These are phyloP conservation scores for Fagus crenata DNA, from an alignment of 306 rosid species.

Conservation along the genomic window DNA sequence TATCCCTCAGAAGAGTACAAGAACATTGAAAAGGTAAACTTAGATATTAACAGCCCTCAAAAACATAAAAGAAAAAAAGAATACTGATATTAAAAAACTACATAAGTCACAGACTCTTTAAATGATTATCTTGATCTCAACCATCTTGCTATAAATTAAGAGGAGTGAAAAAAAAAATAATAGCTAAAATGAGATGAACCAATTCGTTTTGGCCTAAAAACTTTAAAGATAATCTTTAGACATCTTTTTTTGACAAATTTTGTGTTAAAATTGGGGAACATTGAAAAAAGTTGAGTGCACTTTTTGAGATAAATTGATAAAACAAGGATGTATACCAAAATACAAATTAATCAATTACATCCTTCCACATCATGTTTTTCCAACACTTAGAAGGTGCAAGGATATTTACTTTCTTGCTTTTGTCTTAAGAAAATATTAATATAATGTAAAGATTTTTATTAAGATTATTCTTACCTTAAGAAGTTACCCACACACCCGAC, in stretches of 20 bases:
- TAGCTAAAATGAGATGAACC: neutral
- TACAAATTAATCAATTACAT: neutral
- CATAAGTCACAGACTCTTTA: neutral
- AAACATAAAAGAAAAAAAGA: neutral
- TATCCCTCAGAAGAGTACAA: constrained; percentile 18
- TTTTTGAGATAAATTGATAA: neutral
- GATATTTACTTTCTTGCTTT: neutral
- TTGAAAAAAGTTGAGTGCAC: neutral
- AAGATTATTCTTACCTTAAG: no score
- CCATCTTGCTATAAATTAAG: neutral
- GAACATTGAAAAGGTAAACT: neutral
- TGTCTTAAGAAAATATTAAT: neutral
- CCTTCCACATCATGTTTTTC: neutral
- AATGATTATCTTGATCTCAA: neutral
- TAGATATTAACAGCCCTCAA: constrained; percentile 5
- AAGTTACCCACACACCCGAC: no score
- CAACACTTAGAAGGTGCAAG: neutral
- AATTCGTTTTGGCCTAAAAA: neutral
- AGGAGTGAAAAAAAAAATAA: neutral
- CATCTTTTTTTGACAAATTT: neutral
- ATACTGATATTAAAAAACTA: neutral
- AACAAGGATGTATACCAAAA: neutral
- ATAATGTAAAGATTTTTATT: no score
- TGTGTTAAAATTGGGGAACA: neutral
- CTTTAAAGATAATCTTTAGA: neutral